Base-by-base conservation (phyloP, 768 basidiomycete species). In the Mycena epipterygia region DNA sequence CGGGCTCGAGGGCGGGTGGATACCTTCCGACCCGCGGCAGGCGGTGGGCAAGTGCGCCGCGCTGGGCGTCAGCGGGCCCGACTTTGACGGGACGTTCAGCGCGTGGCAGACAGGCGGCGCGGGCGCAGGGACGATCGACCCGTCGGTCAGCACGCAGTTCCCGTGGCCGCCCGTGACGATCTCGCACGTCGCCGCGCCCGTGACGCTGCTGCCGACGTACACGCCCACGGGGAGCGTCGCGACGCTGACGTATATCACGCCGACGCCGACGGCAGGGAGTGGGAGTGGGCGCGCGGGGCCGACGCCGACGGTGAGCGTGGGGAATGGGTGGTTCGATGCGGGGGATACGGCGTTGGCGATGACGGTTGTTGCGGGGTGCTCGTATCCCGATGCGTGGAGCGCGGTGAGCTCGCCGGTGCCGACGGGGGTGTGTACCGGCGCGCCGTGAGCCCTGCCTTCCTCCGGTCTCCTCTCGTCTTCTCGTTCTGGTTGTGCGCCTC, bases 291-390 rank as follows among this genome's bases (percentile, higher is more conserved):
- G 16, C 8, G 65, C 53, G 55, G 41, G 44, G 46, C 57, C 39
- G 55, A 48, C 56, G 55, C 49, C 59, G 29, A 85, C 85, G 6
- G 81, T 84, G 57, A 81, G 79, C 67, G 78, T 80, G 52, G 90
- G 89, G 9, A 79, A 80, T 61, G 90, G 90, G 12, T 92, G 90
- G 91, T 81, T 80, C 27, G 81, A 89, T 71, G 35, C 84, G 23
- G 70, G 76, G 39, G 89, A 90, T 73, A 88, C 85, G 25, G 80
- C 76, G 13, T 65, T 76, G 39, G 86, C 82, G 46, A 81, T 82
- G 60, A 83, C 81, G 14, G 75, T 81, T n/a, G 80, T 89, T 49
- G 75, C 80, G 33, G 88, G 87, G 8, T 90, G 89, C 72, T 79
- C 71, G 39, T 89, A 90, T 67, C 88, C 86, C 33, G 73, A 83